Percentiles rank a stretch among this genome's conserved stretches.
Conservation (phyloP, 306 rosid species). For the Argentina anserina region DNA sequence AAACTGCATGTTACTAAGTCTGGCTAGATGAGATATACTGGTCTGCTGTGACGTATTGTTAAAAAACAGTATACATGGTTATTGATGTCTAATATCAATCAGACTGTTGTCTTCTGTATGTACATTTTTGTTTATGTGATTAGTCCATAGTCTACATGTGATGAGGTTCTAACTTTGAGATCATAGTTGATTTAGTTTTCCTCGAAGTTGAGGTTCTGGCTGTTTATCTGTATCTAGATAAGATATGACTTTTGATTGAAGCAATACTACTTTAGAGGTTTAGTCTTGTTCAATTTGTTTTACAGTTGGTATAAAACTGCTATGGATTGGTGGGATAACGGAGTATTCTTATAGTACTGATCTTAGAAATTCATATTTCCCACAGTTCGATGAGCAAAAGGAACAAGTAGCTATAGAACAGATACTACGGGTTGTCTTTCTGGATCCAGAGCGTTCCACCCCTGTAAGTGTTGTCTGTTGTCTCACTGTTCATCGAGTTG, state of each 20-base stretch:
- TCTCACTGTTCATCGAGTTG: background rate
- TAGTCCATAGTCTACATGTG: background rate
- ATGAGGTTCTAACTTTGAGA: background rate
- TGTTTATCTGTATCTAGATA: background rate
- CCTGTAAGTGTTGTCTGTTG: slow-evolving; percentile 46
- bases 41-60: background rate
- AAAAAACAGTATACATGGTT: background rate
- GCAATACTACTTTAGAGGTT: background rate
- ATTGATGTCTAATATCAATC: background rate
- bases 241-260: background rate
- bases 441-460: slow-evolving; percentile 79
- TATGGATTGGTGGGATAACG: background rate
- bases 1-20: background rate
- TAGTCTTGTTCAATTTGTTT: background rate
- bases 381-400: slow-evolving; percentile 91
- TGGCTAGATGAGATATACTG: background rate
- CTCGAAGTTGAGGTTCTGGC: background rate
- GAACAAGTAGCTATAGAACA: slow-evolving; percentile 86
- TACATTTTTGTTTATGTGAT: background rate
- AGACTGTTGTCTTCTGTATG: background rate
- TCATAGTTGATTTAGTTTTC: background rate
- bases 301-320: background rate
- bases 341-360: background rate
- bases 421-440: slow-evolving; percentile 79
- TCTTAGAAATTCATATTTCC: slow-evolving; percentile 8